These are phyloP conservation scores for Peterozyma xylosa DNA, from an alignment of 805 yeast genomes.

Conservation along the genomic window DNA sequence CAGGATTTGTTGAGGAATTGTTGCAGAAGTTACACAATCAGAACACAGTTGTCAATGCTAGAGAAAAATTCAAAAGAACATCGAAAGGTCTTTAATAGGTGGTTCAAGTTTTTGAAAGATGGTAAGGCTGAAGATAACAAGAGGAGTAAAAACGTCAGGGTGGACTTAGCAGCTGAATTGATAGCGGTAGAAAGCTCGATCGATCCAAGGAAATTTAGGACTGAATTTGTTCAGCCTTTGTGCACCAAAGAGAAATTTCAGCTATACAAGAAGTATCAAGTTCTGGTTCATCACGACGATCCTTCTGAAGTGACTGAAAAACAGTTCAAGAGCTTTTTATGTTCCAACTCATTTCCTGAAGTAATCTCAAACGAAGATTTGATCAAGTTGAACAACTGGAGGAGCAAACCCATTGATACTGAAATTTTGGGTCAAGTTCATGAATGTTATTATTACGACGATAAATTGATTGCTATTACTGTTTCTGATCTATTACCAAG, in stretches of 20 bases:
- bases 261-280: slow-evolving; percentile 64
- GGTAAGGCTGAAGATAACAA: slow-evolving; percentile 8
- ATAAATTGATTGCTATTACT: slow-evolving; percentile 61
- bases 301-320: slow-evolving; percentile 33
- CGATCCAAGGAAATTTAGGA: slow-evolving; percentile 15
- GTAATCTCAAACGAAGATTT: slow-evolving; percentile 15
- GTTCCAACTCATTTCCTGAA: slow-evolving; percentile 54
- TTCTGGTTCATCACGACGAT: slow-evolving; percentile 57
- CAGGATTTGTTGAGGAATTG: slow-evolving; percentile 69
- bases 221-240: slow-evolving; percentile 45
- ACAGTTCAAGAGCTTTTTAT: slow-evolving; percentile 60
- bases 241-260: slow-evolving; percentile 53
- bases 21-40: slow-evolving; percentile 71
- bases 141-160: slow-evolving; percentile 7
- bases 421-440: slow-evolving; percentile 57
- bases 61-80: slow-evolving; percentile 54
- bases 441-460: slow-evolving; percentile 67
- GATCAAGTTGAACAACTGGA: slow-evolving; percentile 33
- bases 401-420: slow-evolving; percentile 8
- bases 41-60: slow-evolving; percentile 45
- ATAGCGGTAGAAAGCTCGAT: slow-evolving; percentile 10
- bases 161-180: slow-evolving; percentile 12
- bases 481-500: slow-evolving; percentile 72
- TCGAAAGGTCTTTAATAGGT: slow-evolving; percentile 56
- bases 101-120: slow-evolving; percentile 30